Evolutionary conservation across 805 yeast species (phyloP).

Genomic region (Nakazawaea laoshanensis): DNA sequence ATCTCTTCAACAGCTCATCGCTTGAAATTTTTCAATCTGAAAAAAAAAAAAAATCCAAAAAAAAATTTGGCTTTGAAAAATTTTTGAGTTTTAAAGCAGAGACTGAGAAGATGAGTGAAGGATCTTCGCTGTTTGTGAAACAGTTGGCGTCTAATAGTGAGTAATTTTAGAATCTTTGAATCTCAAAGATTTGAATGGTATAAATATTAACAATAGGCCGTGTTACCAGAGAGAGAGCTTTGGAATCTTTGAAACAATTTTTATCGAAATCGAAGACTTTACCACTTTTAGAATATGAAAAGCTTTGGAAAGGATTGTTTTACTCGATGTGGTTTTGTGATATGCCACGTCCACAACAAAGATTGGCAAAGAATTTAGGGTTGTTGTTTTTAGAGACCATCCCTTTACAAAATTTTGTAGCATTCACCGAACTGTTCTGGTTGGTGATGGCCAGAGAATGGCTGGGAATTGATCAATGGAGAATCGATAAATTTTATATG

Average conservation of each 20-base stretch:
- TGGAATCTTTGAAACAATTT: conserved; percentile 54
- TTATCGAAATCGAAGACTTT: conserved; percentile 37
- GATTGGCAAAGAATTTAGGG: conserved; percentile 69
- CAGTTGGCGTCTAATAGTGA: conserved; percentile 72
- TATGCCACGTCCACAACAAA: conserved; percentile 85
- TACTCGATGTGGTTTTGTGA: conserved; percentile 97
- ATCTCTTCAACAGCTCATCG: too few species aligned
- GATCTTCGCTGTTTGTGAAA: conserved; percentile 54
- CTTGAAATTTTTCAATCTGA: too few species aligned
- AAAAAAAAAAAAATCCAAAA: too few species aligned
- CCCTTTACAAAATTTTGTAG: conserved; percentile 31
- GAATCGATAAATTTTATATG: conserved; percentile 81
- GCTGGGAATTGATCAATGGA: conserved; percentile 74
- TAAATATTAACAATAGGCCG: conserved; percentile 29
- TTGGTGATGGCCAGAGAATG: conserved; percentile 69
- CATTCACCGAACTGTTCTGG: conserved; percentile 76
- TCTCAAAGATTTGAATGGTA: not conserved
- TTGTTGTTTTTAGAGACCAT: conserved; percentile 34
- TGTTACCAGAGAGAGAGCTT: conserved; percentile 64
- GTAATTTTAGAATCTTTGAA: conserved; percentile 10
- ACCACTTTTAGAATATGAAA: conserved; percentile 52
- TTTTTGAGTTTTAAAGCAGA: conserved; percentile 1
- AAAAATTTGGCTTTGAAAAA: conserved; percentile 4
- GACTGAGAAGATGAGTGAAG: conserved; percentile 10
- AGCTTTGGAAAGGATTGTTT: conserved; percentile 94